Evolutionary conservation across 78 protist species (phyloP).

Genomic region (slime mould (Dictyostelium discoideum)): dicty_2.7 NC_007089.4:2797501-2798000

Average conservation of each 20-base stretch:
- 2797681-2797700: not conserved
- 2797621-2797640: not conserved
- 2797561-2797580: too few species aligned
- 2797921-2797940: slow-evolving; percentile 71
- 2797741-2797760: not conserved
- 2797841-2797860: slow-evolving; percentile 67
- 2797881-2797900: slow-evolving; percentile 80
- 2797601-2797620: not conserved
- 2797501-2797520: too few species aligned
- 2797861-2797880: slow-evolving; percentile 70
- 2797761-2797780: not conserved
- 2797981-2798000: slow-evolving; percentile 67
- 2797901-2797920: slow-evolving; percentile 70
- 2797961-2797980: slow-evolving; percentile 71
- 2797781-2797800: not conserved
- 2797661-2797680: not conserved
- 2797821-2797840: slow-evolving; percentile 60
- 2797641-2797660: not conserved
- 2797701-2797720: not conserved
- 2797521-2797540: too few species aligned
- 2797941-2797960: slow-evolving; percentile 54
- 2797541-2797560: too few species aligned
- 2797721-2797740: too few species aligned
- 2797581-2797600: not conserved
- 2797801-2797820: slow-evolving; percentile 1